Evolutionary conservation across 495 filamentous ascomycete species (phyloP).

Genomic region (Penicillium taxi): DNA sequence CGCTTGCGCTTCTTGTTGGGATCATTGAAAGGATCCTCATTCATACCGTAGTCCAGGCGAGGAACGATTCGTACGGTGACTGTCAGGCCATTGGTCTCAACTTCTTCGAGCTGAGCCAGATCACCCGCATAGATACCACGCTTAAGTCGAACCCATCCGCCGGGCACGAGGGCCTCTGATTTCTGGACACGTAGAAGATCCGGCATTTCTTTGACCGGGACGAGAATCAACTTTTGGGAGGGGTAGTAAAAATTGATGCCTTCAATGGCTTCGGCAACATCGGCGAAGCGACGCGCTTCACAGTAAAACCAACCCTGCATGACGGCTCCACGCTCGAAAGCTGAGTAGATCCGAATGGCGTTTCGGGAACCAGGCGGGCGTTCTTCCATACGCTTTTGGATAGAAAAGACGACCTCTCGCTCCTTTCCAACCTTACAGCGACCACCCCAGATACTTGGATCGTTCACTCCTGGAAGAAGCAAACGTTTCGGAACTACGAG

Average conservation of each 20-base stretch:
- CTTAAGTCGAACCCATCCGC: slow-evolving; percentile 85
- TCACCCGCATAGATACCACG: slow-evolving; percentile 80
- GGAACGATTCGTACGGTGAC: slow-evolving; percentile 82
- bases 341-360: slow-evolving; percentile 70
- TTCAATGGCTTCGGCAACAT: slow-evolving; percentile 73
- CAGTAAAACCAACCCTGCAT: slow-evolving; percentile 96
- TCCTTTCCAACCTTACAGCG: slow-evolving; percentile 94
- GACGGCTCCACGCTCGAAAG: slow-evolving; percentile 78
- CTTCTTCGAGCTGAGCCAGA: slow-evolving; percentile 87
- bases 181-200: slow-evolving; percentile 86
- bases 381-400: slow-evolving; percentile 83
- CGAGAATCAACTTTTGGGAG: slow-evolving; percentile 68
- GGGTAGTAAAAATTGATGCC: slow-evolving; percentile 81
- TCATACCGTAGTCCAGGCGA: slow-evolving; percentile 81
- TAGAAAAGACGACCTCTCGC: slow-evolving; percentile 73
- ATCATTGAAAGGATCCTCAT: slow-evolving; percentile 59
- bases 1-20: slow-evolving; percentile 72
- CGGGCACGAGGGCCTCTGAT: slow-evolving; percentile 75
- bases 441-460: slow-evolving; percentile 92
- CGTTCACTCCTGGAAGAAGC: slow-evolving; percentile 86
- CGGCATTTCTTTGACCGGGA: slow-evolving; percentile 97
- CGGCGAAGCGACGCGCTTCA: slow-evolving; percentile 77
- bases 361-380: slow-evolving; percentile 58
- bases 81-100: slow-evolving; percentile 85
- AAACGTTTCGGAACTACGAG: slow-evolving; percentile 77